A percentile compares a stretch with the other conserved stretches of the same genome.
phyloP scores from a whole-genome alignment of 1,139 yeast species.

The Lipomyces yarrowii region DNA sequence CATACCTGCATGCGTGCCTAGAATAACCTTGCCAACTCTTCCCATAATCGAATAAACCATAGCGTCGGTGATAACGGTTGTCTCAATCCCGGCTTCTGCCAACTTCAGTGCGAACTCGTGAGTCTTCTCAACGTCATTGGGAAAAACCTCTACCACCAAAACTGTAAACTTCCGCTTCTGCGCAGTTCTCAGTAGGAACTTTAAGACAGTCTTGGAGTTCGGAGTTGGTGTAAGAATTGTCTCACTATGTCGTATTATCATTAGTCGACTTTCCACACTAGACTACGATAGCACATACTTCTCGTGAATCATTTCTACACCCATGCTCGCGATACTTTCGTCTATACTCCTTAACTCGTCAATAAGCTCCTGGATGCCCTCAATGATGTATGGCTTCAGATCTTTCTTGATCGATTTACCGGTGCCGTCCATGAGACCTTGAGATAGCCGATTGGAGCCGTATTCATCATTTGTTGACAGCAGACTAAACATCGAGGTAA shows the following conservation, averaged over 20 bases:
- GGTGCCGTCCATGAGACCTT: constrained; percentile 30
- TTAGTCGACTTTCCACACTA: neutral
- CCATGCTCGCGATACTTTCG: constrained; percentile 87
- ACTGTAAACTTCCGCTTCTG: constrained; percentile 91
- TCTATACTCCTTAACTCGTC: constrained; percentile 91
- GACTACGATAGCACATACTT: constrained; percentile 43
- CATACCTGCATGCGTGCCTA: constrained; percentile 78
- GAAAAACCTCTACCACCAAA: constrained; percentile 87
- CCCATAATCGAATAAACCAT: constrained; percentile 96
- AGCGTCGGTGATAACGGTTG: constrained; percentile 89
- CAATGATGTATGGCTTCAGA: constrained; percentile 84
- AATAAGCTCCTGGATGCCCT: constrained; percentile 88
- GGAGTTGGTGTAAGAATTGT: constrained; percentile 92
- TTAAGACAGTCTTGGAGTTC: constrained; percentile 82
- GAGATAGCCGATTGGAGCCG: constrained; percentile 17
- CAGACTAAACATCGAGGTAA: constrained; percentile 86
- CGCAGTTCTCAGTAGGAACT: constrained; percentile 83
- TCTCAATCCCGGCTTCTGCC: constrained; percentile 84
- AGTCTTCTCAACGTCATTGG: constrained; percentile 76
- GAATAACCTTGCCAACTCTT: constrained; percentile 91
- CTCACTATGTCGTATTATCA: constrained; percentile 47
- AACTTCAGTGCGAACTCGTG: constrained; percentile 78
- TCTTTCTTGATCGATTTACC: constrained; percentile 54
- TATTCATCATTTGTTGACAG: constrained; percentile 54
- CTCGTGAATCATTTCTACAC: constrained; percentile 92